Evolutionary conservation across 208 protist genomes (phyloP).

Genomic region (Entamoeba invadens): DNA sequence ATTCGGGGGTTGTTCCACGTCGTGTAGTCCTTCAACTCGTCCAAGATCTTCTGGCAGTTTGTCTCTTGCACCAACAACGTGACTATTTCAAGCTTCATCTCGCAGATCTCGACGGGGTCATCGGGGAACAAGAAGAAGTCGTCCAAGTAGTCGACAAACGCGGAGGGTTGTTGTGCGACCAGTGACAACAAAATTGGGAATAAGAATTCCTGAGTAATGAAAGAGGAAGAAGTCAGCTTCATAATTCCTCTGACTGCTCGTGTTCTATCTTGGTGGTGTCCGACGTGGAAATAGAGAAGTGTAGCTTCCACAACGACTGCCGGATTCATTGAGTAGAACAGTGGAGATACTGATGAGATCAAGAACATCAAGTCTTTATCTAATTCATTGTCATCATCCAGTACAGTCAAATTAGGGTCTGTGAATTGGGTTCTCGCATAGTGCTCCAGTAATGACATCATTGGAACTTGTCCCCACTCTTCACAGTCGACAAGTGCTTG

Average conservation of each 20-base stretch:
- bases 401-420: background rate
- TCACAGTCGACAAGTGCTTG: conserved; percentile 10
- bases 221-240: background rate
- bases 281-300: background rate
- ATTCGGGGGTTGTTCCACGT: background rate
- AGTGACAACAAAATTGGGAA: background rate
- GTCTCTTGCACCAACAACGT: background rate
- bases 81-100: background rate
- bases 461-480: background rate
- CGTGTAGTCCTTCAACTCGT: background rate
- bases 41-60: background rate
- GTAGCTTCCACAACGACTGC: background rate
- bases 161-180: background rate
- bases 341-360: background rate
- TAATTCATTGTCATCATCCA: background rate
- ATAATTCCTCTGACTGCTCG: background rate
- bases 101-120: background rate
- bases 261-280: background rate
- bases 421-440: conserved; percentile 11
- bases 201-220: background rate
- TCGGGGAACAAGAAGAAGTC: background rate
- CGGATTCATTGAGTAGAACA: background rate
- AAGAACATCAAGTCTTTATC: background rate
- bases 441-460: conserved; percentile 1
- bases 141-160: background rate